These are phyloP conservation scores for Aureobasidium sp. DNA, from an alignment of 2,329 filamentous ascomycete genomes.

Conservation along the genomic window DNA sequence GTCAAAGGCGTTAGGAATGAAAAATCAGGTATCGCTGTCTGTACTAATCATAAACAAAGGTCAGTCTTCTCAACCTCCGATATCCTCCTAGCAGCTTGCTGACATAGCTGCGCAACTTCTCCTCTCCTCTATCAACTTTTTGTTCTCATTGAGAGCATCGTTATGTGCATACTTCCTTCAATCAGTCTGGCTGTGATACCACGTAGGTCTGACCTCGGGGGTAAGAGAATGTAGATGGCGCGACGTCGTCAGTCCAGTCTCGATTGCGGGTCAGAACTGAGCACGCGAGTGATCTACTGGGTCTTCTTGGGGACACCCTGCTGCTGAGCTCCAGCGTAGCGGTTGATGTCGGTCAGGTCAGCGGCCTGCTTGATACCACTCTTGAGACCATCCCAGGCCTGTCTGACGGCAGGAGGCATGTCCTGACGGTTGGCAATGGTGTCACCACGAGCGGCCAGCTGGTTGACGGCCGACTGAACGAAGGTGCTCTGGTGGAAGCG, in stretches of 20 bases:
- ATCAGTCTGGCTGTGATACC: neutral
- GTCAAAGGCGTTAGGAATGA: neutral
- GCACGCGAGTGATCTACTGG: constrained; percentile 32
- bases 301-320: constrained; percentile 55
- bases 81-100: constrained; percentile 3
- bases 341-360: constrained; percentile 67
- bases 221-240: neutral
- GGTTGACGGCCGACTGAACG: constrained; percentile 72
- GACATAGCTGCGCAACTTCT: constrained; percentile 1
- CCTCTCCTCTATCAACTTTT: constrained; percentile 6
- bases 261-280: neutral
- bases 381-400: constrained; percentile 78
- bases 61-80: constrained; percentile 9
- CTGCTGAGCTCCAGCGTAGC: constrained; percentile 49
- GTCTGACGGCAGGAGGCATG: constrained; percentile 68
- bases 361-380: constrained; percentile 61
- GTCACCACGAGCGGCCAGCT: constrained; percentile 67
- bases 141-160: neutral
- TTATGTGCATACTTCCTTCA: neutral
- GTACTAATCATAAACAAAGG: constrained; percentile 7
- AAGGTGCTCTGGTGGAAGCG: constrained; percentile 85
- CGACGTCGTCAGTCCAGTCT: neutral
- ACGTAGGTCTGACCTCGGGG: neutral
- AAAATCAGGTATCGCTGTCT: constrained; percentile 8
- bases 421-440: constrained; percentile 77